Percentiles rank a stretch among this genome's conserved stretches.
These are phyloP conservation scores for Stephania japonica DNA, from an alignment of 164 flowering plant genomes.

Conservation along the genomic window DNA sequence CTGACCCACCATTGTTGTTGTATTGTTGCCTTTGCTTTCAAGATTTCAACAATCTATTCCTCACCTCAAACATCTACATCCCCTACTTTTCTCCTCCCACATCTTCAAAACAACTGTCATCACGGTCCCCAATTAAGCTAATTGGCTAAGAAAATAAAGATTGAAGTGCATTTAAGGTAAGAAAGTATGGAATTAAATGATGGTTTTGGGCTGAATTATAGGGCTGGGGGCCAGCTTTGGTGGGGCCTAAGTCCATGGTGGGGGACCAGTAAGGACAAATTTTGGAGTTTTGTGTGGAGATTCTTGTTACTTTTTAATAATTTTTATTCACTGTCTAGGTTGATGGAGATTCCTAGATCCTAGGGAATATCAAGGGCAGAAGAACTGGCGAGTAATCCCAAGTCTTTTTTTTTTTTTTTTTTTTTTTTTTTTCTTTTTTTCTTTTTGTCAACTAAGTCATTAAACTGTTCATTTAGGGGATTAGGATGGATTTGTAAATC, in stretches of 20 bases:
- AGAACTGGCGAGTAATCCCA: too few relatives aligned
- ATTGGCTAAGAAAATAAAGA: too few relatives aligned
- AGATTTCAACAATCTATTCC: neutral
- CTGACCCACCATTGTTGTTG: neutral
- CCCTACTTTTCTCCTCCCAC: neutral
- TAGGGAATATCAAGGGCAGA: too few relatives aligned
- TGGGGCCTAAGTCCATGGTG: neutral
- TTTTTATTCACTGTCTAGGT: neutral
- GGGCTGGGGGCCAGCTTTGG: neutral
- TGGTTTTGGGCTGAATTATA: neutral
- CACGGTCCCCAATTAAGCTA: neutral
- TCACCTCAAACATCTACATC: neutral
- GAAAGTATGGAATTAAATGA: neutral
- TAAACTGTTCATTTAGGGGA: too few relatives aligned
- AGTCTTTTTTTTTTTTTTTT: too few relatives aligned
- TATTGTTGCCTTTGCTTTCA: too few relatives aligned
- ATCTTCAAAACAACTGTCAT: neutral
- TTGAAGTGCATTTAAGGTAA: too few relatives aligned
- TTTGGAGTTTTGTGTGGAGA: neutral
- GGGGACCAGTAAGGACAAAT: neutral
- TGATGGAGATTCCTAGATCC: neutral
- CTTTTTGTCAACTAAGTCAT: too few relatives aligned
- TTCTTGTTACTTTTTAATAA: neutral
- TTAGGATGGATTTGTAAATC: too few relatives aligned
- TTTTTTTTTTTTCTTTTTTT: too few relatives aligned